Base-by-base conservation (phyloP, 2,329 filamentous ascomycete species). In the Cytospora schulzeri region DNA sequence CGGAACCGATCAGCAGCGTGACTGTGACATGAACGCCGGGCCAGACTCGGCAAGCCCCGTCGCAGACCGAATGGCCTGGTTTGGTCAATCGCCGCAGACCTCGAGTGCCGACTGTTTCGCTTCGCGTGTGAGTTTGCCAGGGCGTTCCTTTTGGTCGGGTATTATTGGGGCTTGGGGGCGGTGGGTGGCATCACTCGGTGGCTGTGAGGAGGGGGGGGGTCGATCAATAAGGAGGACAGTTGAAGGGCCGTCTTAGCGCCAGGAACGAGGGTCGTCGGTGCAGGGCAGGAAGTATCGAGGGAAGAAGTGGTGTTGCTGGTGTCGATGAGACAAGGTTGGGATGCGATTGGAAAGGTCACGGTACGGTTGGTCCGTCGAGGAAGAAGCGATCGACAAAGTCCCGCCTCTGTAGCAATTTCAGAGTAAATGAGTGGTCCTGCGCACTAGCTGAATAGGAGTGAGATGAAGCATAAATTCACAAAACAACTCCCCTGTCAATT, bases 371-470 rank as follows among this genome's bases (percentile, higher is more conserved):
- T 62, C 62, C 63, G 64, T 66, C 67, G 60, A 63, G 55, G 52
- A 62, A 71, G 68, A 67, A 72, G 70, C 68, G 72, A 74, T 73
- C 73, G 71, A 70, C 72, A 69, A 69, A 68, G 69, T 69, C 71
- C 71, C 70, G 68, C 71, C 67, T 65, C 68, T 66, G 64, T 68
- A 69, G 69, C 68, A 74, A 74, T 74, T 73, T 74, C 71, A 62
- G 41, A 62, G 60, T 55, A 48, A 56, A 61, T 55, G 50, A 59
- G 45, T 51, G 61, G 55, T 58, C 55, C 61, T 59, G 61, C 55
- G 56, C 61, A 57, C 60, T 63, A 64, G 62, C 62, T 64, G 56
- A 60, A 59, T 60, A 64, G 50, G 56, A 64, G 62, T 59, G 55
- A 52, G 45, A 48, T 60, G 56, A 60, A 64, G 51, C 50, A 48